phyloP scores from a whole-genome alignment of 2,329 filamentous ascomycete species.

The Chaetomiaceae sp. region DNA sequence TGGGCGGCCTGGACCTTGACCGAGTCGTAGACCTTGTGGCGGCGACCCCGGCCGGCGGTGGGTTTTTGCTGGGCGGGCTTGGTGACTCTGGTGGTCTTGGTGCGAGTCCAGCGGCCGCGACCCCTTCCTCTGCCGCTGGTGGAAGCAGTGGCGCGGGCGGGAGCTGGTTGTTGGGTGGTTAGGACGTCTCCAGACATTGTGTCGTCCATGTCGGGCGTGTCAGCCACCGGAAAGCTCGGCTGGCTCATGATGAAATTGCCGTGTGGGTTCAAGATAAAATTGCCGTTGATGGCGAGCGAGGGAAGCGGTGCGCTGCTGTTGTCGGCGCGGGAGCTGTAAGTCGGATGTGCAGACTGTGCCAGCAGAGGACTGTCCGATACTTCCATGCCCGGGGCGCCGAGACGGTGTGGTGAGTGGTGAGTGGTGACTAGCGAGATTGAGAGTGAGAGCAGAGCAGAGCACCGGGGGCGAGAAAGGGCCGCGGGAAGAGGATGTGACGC shows the following conservation, averaged over 20 bases:
- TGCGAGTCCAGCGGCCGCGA: slow-evolving; percentile 29
- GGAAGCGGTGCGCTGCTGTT: background rate
- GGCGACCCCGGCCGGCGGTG: slow-evolving; percentile 40
- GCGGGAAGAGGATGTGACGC: no score
- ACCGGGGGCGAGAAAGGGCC: no score
- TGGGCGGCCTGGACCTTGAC: slow-evolving; percentile 52
- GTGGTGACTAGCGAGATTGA: no score
- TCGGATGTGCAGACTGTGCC: slow-evolving; percentile 6
- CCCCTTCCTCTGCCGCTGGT: slow-evolving; percentile 33
- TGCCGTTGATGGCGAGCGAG: background rate
- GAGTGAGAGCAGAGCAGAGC: no score
- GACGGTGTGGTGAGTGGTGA: no score
- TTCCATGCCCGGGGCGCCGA: slow-evolving; percentile 3
- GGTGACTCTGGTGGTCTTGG: slow-evolving; percentile 25
- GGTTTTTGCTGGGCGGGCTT: slow-evolving; percentile 34
- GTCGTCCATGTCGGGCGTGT: slow-evolving; percentile 17
- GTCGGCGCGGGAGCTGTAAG: slow-evolving; percentile 7
- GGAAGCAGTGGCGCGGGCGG: slow-evolving; percentile 24
- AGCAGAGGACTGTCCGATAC: background rate
- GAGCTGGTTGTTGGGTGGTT: slow-evolving; percentile 23
- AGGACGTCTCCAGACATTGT: slow-evolving; percentile 15
- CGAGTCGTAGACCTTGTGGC: slow-evolving; percentile 53
- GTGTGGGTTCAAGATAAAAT: background rate
- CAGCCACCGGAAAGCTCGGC: slow-evolving; percentile 12
- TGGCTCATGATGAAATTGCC: slow-evolving; percentile 15